Percentiles rank a stretch among this genome's conserved stretches.
Evolutionary conservation across 345 rosid genomes (phyloP).

Genomic region (Heritiera littoralis): DNA sequence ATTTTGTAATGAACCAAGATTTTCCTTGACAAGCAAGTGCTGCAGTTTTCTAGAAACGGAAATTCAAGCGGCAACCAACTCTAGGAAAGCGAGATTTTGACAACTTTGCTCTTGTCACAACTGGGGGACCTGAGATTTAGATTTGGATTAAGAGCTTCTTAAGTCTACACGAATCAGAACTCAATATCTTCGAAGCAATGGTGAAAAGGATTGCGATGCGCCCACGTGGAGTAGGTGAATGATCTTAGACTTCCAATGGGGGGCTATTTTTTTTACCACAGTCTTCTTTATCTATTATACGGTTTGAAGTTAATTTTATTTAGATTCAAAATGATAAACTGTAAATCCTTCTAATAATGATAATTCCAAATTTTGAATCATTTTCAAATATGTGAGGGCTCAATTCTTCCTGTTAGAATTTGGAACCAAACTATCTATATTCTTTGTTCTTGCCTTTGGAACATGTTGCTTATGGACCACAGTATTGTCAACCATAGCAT

Average conservation of each 20-base stretch:
- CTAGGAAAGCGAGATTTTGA: slow-evolving; percentile 11
- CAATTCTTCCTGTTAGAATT: slow-evolving; percentile 24
- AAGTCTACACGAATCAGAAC: too few species aligned
- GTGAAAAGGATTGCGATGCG: slow-evolving; percentile 18
- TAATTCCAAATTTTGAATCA: too few species aligned
- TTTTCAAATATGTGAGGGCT: background rate
- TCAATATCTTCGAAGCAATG: slow-evolving; percentile 6
- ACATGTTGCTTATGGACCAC: slow-evolving; percentile 24
- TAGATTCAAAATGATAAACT: too few species aligned
- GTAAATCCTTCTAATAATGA: too few species aligned
- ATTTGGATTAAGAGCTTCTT: background rate
- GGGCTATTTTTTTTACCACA: background rate
- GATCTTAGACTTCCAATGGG: slow-evolving; percentile 14
- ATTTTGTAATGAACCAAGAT: slow-evolving; percentile 3
- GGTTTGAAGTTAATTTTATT: too few species aligned
- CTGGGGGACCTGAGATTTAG: background rate
- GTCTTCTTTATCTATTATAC: too few species aligned
- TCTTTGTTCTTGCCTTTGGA: slow-evolving; percentile 25
- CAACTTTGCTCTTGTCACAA: background rate
- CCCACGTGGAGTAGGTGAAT: slow-evolving; percentile 26
- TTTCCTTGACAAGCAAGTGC: background rate
- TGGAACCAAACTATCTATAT: slow-evolving; percentile 24
- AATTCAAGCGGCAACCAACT: background rate
- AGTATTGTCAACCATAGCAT: background rate
- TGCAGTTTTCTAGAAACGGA: slow-evolving; percentile 13